phyloP scores from a whole-genome alignment of 2,329 filamentous ascomycete genomes.

The Calonectria fujianensis region DNA sequence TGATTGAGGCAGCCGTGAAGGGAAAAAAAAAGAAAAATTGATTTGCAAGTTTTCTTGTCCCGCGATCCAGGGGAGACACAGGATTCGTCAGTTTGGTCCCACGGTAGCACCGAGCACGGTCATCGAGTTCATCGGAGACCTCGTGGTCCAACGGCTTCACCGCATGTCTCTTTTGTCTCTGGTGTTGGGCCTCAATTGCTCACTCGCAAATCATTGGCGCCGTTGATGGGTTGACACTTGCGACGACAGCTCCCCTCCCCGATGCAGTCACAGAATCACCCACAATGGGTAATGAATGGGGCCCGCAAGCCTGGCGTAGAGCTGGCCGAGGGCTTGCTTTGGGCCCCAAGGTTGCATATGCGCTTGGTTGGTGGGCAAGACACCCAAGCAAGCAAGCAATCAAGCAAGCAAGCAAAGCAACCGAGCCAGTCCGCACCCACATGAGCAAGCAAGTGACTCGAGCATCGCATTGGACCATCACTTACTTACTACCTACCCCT shows the following conservation, averaged over 20 bases:
- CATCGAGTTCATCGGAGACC: slow-evolving; percentile 27
- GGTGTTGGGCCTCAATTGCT: slow-evolving; percentile 17
- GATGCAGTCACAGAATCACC: slow-evolving; percentile 13
- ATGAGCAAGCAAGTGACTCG: slow-evolving; percentile 25
- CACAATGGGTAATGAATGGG: slow-evolving; percentile 23
- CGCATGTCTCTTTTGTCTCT: slow-evolving; percentile 30
- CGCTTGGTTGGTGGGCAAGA: slow-evolving; percentile 38
- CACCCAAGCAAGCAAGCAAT: slow-evolving; percentile 28
- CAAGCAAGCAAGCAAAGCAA: slow-evolving; percentile 28
- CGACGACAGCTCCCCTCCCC: background rate
- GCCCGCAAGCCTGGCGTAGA: slow-evolving; percentile 26
- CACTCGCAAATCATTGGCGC: slow-evolving; percentile 7
- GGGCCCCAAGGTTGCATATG: slow-evolving; percentile 15
- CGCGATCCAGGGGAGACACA: slow-evolving; percentile 5
- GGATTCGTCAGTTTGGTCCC: slow-evolving; percentile 28
- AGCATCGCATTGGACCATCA: slow-evolving; percentile 20
- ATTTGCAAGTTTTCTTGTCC: slow-evolving; percentile 11
- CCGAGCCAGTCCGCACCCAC: slow-evolving; percentile 16
- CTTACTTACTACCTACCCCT: slow-evolving; percentile 7
- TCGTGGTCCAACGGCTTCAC: slow-evolving; percentile 35
- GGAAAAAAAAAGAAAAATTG: background rate
- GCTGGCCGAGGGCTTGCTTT: slow-evolving; percentile 20
- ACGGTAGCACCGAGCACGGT: slow-evolving; percentile 34
- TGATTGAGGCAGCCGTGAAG: background rate
- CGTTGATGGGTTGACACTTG: slow-evolving; percentile 9